Evolutionary conservation across 257 asterid genomes (phyloP), one percentile per base, ranked within the genome.

Genomic region (Gynochthodes officinalis): DNA sequence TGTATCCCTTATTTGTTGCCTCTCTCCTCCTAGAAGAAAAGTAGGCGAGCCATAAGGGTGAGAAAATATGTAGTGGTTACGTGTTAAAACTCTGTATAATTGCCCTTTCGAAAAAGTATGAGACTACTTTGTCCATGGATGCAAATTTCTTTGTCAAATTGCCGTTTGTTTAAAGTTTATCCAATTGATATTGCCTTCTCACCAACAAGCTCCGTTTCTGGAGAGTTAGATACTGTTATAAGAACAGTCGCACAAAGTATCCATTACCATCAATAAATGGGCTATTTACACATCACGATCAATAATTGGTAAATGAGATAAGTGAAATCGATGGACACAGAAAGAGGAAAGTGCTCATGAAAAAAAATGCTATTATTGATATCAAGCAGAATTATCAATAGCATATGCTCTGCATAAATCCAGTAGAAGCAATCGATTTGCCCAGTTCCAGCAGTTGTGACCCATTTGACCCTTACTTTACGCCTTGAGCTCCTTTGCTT

Each of bases 401-500:
- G n/a, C 40, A 67, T 19, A 65, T 40, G 28, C 74, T 43, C 43
- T 12, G 48, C 46, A 9, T 59, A 16, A 25, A 14, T 30, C 21
- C 30, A 9, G 11, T 13, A 69, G 21, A 6, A 9, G 14, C 50
- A 49, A 27, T 0, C 18, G 27, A 53, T 33, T 46, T 48, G 12
- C 1, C 28, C 35, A 10, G 35, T 37, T 59, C 13, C 46, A 35
- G 30, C 16, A 37, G 18, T 9, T 9, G 32, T 32, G 61, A 67
- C 16, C 10, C 9, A 42, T 54, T 13, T 19, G 55, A 72, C 39
- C 52, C 62, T 59, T 73, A 88, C 66, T 68, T 63, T 75, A 84
- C 16, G 79, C 76, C 78, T 86, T 81, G 55, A 69, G 55, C 28
- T 78, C 87, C 62, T 93, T 90, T 23, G 89, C 93, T 82, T 86